These are phyloP conservation scores for Aspergillus novofumigatus DNA, from an alignment of 2,329 filamentous ascomycete genomes.

Conservation along the genomic window DNA sequence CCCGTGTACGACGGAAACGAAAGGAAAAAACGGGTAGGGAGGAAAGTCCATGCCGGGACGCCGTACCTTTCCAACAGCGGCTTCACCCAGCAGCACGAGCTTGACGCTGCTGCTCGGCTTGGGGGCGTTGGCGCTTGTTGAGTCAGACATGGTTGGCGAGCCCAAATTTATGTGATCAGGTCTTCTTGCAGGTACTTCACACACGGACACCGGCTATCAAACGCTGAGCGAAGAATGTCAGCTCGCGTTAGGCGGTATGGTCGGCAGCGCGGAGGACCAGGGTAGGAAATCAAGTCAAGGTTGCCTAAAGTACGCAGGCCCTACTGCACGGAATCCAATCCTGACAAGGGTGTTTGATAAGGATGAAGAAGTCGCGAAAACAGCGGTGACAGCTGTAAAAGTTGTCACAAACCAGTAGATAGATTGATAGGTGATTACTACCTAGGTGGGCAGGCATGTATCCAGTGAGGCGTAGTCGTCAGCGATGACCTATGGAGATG, in stretches of 20 bases:
- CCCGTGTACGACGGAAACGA: conserved; percentile 12
- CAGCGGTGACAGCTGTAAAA: background rate
- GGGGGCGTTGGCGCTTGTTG: conserved; percentile 60
- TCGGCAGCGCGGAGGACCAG: conserved; percentile 3
- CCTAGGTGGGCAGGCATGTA: conserved; percentile 8
- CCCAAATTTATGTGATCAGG: conserved; percentile 22
- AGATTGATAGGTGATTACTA: conserved; percentile 2
- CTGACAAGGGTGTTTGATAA: background rate
- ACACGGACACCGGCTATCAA: conserved; percentile 19
- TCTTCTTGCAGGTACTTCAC: conserved; percentile 26
- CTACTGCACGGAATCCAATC: background rate
- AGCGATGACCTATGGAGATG: conserved; percentile 20
- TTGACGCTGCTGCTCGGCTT: conserved; percentile 99
- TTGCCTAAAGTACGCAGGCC: conserved; percentile 18
- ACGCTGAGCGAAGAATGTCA: conserved; percentile 19
- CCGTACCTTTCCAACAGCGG: conserved; percentile 92
- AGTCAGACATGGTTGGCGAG: conserved; percentile 61
- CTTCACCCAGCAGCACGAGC: conserved; percentile 94
- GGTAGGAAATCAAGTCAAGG: conserved; percentile 12
- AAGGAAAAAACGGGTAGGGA: background rate
- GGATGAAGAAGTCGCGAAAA: background rate
- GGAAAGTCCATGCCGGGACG: conserved; percentile 3
- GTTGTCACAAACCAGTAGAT: conserved; percentile 4
- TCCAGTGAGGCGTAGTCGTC: conserved; percentile 15
- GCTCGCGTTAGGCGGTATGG: conserved; percentile 16